These are phyloP conservation scores for Hanseniaspora opuntiae DNA, from an alignment of 805 yeast species.

Conservation along the genomic window DNA sequence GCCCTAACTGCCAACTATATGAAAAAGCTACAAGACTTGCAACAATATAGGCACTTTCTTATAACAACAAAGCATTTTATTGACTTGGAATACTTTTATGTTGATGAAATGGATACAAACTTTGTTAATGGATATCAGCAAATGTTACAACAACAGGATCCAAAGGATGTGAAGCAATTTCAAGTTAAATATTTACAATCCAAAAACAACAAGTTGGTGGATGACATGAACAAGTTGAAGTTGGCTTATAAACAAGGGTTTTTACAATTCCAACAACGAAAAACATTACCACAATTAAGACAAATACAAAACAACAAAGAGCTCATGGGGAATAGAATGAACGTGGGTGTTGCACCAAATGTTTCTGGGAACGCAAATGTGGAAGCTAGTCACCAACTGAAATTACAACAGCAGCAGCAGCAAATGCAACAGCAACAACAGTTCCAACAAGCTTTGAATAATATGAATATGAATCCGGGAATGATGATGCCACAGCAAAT, in stretches of 20 bases:
- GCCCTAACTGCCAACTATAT: slow-evolving; percentile 2
- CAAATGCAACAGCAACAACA: slow-evolving; percentile 14
- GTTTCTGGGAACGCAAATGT: background rate
- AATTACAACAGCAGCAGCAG: slow-evolving; percentile 16
- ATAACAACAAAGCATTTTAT: slow-evolving; percentile 11
- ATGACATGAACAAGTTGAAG: slow-evolving; percentile 10
- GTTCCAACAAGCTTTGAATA: slow-evolving; percentile 12
- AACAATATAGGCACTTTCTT: slow-evolving; percentile 11
- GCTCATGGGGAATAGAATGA: background rate
- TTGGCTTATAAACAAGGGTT: slow-evolving; percentile 5
- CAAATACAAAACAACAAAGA: slow-evolving; percentile 10
- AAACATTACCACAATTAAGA: slow-evolving; percentile 9
- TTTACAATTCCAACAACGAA: slow-evolving; percentile 10
- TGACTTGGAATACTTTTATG: slow-evolving; percentile 11
- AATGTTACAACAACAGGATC: slow-evolving; percentile 5
- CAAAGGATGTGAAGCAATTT: slow-evolving; percentile 7
- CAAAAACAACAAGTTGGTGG: slow-evolving; percentile 9
- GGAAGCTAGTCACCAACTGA: slow-evolving; percentile 13
- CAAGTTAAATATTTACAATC: slow-evolving; percentile 11
- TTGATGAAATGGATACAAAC: slow-evolving; percentile 11
- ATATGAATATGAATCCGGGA: slow-evolving; percentile 7
- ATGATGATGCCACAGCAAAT: slow-evolving; percentile 13
- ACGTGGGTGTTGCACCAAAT: background rate
- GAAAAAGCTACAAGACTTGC: slow-evolving; percentile 12
- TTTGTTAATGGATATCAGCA: slow-evolving; percentile 12